Evolutionary conservation across 169 alveolate genomes (phyloP), one percentile per base, ranked within the genome.

Genomic region (Plasmodium ovale): DNA sequence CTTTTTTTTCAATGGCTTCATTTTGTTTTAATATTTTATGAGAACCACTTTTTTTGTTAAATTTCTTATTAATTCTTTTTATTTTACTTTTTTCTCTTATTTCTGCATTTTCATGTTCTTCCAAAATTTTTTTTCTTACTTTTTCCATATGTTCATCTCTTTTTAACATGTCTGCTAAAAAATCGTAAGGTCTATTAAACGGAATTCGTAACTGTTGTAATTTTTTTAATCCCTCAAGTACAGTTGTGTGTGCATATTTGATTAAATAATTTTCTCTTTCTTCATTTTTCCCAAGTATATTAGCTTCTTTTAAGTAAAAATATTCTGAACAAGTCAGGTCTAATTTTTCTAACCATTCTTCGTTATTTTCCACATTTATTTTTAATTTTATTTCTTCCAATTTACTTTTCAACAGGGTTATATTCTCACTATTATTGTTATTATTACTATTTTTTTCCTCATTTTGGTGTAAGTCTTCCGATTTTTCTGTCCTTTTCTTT

Each of bases 131-230:
- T 10, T 39, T 39, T 23, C 88, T 58, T 2, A 74, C 73, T 31
- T 49, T 74, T 44, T 74, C 88, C 88, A 74, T 74, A 25, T 74
- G 88, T 44, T 60, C 2, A 35, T 74, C 88, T 25, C 68, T 59
- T 33, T 74, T 74, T 37, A 74, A 0, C 88, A 74, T 74, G 2
- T 74, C 88, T 2, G 88, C 88, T 44, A 74, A 42, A 14, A 74
- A 74, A 53, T 74, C 88, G 35, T 74, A 74, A 23, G 88, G 88
- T 35, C 88, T 74, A 65, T 74, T 74, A 39, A 74, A 74, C 21
- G 62, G 16, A 23, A 74, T 74, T 16, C 60, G 44, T 29, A 74
- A 51, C 14, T 25, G 31, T 60, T 74, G 88, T 7, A 74, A 47
- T 51, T 74, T 59, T 65, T 74, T 37, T 65, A 74, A 67, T 9